phyloP scores from a whole-genome alignment of 306 rosid species.

The Delonix regia region DNA sequence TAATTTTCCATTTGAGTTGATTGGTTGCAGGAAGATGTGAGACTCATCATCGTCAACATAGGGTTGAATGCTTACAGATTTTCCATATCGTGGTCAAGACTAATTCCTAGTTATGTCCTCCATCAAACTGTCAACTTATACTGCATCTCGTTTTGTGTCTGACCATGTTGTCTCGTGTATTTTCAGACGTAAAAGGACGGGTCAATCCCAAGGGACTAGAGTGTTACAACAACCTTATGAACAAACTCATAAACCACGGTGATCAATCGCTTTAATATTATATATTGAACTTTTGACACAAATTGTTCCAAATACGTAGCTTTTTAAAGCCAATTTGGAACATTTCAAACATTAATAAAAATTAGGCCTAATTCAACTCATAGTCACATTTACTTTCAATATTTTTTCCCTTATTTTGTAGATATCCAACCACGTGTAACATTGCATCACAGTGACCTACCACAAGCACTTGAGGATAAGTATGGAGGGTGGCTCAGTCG shows the following conservation, averaged over 20 bases:
- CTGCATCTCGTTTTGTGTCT: not conserved
- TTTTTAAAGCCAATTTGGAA: not conserved
- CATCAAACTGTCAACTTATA: slow-evolving; percentile 8
- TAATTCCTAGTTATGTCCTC: slow-evolving; percentile 32
- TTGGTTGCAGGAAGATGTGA: slow-evolving; percentile 30
- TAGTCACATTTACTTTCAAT: not conserved
- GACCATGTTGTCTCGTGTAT: slow-evolving; percentile 6
- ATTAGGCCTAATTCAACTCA: not conserved
- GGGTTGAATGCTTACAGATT: slow-evolving; percentile 33
- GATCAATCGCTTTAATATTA: not conserved
- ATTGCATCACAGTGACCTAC: slow-evolving; percentile 58
- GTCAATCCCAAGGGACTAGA: slow-evolving; percentile 66
- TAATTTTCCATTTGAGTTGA: not conserved
- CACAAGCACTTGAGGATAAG: slow-evolving; percentile 75
- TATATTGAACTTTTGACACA: not conserved
- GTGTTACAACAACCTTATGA: slow-evolving; percentile 68
- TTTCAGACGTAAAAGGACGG: slow-evolving; percentile 70
- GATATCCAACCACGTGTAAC: slow-evolving; percentile 89
- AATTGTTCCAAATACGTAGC: not conserved
- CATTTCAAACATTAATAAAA: not conserved
- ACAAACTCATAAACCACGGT: slow-evolving; percentile 63
- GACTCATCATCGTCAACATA: slow-evolving; percentile 33
- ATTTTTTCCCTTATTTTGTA: slow-evolving; percentile 18
- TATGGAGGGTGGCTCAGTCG: slow-evolving; percentile 80
- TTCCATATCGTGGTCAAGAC: slow-evolving; percentile 45